These are phyloP conservation scores for Sarocladium kiliense DNA, from an alignment of 2,329 filamentous ascomycete genomes.

Conservation along the genomic window DNA sequence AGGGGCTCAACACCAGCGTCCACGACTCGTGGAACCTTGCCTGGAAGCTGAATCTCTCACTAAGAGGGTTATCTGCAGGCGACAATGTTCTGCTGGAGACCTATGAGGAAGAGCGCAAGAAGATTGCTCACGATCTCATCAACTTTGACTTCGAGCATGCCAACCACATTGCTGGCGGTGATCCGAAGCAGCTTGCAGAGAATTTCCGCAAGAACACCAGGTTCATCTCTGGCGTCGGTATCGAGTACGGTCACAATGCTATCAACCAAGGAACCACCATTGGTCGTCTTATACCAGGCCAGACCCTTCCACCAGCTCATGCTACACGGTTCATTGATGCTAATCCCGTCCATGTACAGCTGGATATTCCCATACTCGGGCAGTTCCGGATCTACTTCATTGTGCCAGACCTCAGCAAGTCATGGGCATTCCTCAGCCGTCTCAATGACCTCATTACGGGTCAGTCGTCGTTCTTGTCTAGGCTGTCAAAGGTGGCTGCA, in stretches of 20 bases:
- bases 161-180: conserved; percentile 55
- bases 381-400: conserved; percentile 75
- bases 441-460: conserved; percentile 52
- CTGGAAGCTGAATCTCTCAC: conserved; percentile 47
- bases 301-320: conserved; percentile 59
- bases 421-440: conserved; percentile 51
- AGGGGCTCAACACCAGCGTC: conserved; percentile 61
- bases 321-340: conserved; percentile 72
- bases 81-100: conserved; percentile 44
- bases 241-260: conserved; percentile 49
- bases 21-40: conserved; percentile 57
- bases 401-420: conserved; percentile 52
- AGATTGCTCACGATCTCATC: conserved; percentile 54
- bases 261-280: conserved; percentile 39
- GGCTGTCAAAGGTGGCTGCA: conserved; percentile 53
- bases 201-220: conserved; percentile 68
- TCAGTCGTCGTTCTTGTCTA: conserved; percentile 50
- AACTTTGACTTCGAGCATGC: conserved; percentile 55
- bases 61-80: conserved; percentile 50
- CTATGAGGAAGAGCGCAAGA: conserved; percentile 59
- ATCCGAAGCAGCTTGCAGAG: conserved; percentile 56
- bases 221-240: conserved; percentile 69
- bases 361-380: conserved; percentile 71
- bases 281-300: conserved; percentile 48
- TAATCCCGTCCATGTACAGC: conserved; percentile 71